phyloP scores from a whole-genome alignment of 164 flowering plant species.

The Litsea cubeba region DNA sequence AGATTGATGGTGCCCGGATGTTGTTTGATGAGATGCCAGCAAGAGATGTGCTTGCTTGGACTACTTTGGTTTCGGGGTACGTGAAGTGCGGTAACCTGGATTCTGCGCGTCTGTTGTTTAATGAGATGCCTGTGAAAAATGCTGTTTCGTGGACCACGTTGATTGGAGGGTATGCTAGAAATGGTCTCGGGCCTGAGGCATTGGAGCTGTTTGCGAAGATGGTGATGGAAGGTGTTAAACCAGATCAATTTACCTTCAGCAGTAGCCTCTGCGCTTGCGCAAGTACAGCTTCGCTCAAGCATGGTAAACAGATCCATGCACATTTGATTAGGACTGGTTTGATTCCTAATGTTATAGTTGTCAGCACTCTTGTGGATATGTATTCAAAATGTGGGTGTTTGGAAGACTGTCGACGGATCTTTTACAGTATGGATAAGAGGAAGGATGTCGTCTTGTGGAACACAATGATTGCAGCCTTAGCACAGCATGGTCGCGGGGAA shows the following conservation, averaged over 20 bases:
- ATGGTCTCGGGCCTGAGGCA: slow-evolving; percentile 41
- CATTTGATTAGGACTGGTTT: slow-evolving; percentile 38
- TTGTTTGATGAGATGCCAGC: slow-evolving; percentile 53
- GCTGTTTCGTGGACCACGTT: slow-evolving; percentile 72
- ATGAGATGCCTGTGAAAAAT: slow-evolving; percentile 62
- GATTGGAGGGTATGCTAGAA: slow-evolving; percentile 59
- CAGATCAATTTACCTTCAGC: slow-evolving; percentile 69
- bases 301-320: slow-evolving; percentile 73
- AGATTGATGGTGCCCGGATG: slow-evolving; percentile 41
- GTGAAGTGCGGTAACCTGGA: slow-evolving; percentile 54
- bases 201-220: slow-evolving; percentile 49
- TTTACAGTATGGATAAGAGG: slow-evolving; percentile 35
- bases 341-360: slow-evolving; percentile 56
- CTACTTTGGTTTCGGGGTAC: slow-evolving; percentile 70
- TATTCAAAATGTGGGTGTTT: slow-evolving; percentile 68
- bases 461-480: slow-evolving; percentile 67
- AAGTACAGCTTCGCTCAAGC: slow-evolving; percentile 38
- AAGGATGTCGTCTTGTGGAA: slow-evolving; percentile 58
- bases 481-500: slow-evolving; percentile 62
- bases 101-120: slow-evolving; percentile 50
- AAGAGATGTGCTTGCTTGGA: slow-evolving; percentile 64
- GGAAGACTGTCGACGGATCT: slow-evolving; percentile 34
- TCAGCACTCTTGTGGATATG: slow-evolving; percentile 72
- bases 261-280: slow-evolving; percentile 72
- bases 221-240: slow-evolving; percentile 38